These are phyloP conservation scores for Agaricus bisporus DNA, from an alignment of 768 basidiomycete species.

Conservation along the genomic window DNA sequence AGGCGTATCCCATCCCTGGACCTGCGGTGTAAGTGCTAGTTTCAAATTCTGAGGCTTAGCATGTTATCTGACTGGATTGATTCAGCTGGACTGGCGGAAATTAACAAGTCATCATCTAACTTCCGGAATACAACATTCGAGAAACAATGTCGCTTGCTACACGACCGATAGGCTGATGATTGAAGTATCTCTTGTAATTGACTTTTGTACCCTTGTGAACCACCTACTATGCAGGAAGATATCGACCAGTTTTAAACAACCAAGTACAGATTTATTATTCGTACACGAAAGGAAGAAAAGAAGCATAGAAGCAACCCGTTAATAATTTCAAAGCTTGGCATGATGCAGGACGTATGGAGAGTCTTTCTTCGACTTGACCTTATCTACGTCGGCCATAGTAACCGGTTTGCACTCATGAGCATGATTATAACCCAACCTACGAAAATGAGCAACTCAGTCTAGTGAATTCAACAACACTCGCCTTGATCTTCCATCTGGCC, in stretches of 20 bases:
- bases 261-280: too few species aligned
- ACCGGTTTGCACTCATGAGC: constrained; percentile 60
- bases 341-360: constrained; percentile 44
- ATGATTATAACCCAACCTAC: constrained; percentile 77
- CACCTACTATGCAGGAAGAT: too few species aligned
- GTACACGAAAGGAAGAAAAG: too few species aligned
- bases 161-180: too few species aligned
- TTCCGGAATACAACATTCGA: too few species aligned
- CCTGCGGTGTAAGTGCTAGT: constrained; percentile 29
- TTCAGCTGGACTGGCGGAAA: constrained; percentile 15
- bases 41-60: background rate
- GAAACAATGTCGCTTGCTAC: too few species aligned
- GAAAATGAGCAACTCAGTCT: background rate
- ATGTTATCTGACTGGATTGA: background rate
- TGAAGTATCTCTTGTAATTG: too few species aligned
- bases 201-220: too few species aligned
- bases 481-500: constrained; percentile 63
- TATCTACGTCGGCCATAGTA: constrained; percentile 60
- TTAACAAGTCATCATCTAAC: background rate
- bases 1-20: constrained; percentile 35
- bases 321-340: constrained; percentile 35
- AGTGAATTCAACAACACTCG: constrained; percentile 16
- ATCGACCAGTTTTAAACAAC: too few species aligned
- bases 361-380: constrained; percentile 64
- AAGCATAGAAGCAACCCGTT: too few species aligned